Evolutionary conservation across 1,284 basidiomycete species (phyloP).

Genomic region (Austropuccinia psidii): DNA sequence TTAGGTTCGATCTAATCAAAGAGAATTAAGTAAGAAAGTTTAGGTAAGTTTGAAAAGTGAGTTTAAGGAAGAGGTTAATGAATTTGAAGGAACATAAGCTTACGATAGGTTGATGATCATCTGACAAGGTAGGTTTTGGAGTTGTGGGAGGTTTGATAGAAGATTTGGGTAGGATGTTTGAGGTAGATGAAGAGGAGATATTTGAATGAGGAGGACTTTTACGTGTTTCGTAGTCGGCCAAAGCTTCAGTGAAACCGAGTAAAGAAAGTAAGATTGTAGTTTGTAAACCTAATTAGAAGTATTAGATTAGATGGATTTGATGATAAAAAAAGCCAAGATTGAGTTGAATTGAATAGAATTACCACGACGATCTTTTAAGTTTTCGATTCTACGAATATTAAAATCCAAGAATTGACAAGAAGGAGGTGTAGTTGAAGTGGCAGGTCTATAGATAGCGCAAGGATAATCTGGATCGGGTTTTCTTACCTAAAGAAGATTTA

Average conservation of each 20-base stretch:
- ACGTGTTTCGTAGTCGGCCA: neutral
- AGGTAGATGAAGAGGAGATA: neutral
- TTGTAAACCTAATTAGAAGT: slow-evolving; percentile 13
- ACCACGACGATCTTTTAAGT: slow-evolving; percentile 20
- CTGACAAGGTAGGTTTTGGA: too few species aligned
- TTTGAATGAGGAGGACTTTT: neutral
- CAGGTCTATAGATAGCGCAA: slow-evolving; percentile 27
- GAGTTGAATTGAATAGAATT: neutral
- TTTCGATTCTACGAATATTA: slow-evolving; percentile 29
- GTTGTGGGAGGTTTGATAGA: too few species aligned
- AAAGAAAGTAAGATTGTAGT: slow-evolving; percentile 17
- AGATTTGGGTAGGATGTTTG: too few species aligned
- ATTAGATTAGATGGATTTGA: neutral
- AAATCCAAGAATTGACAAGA: slow-evolving; percentile 33
- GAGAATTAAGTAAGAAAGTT: too few species aligned
- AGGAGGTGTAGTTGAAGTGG: neutral
- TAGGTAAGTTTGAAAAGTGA: too few species aligned
- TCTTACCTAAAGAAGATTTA: neutral
- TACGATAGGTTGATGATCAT: too few species aligned
- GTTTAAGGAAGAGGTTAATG: too few species aligned
- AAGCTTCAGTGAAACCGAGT: slow-evolving; percentile 11
- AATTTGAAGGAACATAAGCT: too few species aligned
- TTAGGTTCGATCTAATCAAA: too few species aligned
- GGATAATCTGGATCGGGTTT: slow-evolving; percentile 36
- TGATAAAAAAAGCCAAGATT: neutral